Evolutionary conservation across 2,329 filamentous ascomycete species (phyloP).

Genomic region (Zymoseptoria crescenta): DNA sequence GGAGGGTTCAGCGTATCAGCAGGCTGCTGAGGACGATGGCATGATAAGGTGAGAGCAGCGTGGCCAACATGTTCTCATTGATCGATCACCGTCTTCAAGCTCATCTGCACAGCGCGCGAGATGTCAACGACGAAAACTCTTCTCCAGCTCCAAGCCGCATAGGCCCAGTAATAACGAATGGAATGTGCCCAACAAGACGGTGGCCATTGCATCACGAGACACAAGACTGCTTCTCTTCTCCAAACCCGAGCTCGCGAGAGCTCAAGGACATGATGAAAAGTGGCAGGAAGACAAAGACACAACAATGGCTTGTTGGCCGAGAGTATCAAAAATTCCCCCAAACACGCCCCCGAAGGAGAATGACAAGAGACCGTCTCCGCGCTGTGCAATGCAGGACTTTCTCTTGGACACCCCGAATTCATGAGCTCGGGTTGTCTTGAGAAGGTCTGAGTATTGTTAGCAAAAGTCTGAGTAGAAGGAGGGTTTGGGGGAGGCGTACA

Average conservation of each 20-base stretch:
- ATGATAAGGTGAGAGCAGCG: not conserved
- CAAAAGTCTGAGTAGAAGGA: too few species aligned
- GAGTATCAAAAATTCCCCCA: constrained; percentile 1
- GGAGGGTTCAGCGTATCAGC: not conserved
- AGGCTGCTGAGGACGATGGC: too few species aligned
- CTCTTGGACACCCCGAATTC: too few species aligned
- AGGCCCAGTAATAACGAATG: too few species aligned
- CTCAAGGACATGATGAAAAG: not conserved
- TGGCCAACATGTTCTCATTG: too few species aligned
- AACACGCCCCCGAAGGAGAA: constrained; percentile 1
- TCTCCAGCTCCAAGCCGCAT: not conserved
- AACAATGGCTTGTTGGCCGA: not conserved
- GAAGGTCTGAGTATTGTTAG: too few species aligned
- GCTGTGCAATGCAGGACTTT: constrained; percentile 3
- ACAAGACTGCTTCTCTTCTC: not conserved
- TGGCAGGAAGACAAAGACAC: too few species aligned
- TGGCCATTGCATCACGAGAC: not conserved
- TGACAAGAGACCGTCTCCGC: not conserved
- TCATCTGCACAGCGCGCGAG: too few species aligned
- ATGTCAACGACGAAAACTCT: too few species aligned
- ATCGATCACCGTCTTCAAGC: too few species aligned
- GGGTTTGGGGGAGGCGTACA: not conserved
- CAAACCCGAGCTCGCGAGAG: not conserved
- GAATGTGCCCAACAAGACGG: too few species aligned
- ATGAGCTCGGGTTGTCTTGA: not conserved